phyloP scores from a whole-genome alignment of 1,284 basidiomycete genomes.

The Wallemia ichthyophaga region DNA sequence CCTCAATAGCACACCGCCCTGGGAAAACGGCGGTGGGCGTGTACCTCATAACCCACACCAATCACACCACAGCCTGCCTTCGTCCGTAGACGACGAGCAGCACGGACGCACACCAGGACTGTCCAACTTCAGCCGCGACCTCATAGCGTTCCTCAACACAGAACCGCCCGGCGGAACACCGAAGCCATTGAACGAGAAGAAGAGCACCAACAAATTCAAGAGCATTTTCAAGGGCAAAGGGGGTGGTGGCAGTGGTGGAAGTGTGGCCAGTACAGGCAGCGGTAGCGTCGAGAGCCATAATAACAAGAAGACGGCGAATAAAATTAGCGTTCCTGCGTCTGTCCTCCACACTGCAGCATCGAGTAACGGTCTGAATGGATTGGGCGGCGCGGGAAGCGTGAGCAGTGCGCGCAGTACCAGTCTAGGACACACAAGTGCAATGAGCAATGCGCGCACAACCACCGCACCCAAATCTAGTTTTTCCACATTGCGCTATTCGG shows the following conservation, averaged over 20 bases:
- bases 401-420: too few species aligned
- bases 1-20: not conserved
- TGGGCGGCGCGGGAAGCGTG: too few species aligned
- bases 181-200: not conserved
- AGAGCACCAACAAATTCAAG: not conserved
- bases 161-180: not conserved
- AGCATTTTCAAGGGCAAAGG: not conserved
- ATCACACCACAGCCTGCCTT: not conserved
- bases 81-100: not conserved
- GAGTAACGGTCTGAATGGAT: too few species aligned
- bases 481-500: not conserved
- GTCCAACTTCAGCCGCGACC: not conserved
- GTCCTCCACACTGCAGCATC: not conserved
- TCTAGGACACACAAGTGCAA: too few species aligned
- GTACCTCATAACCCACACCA: not conserved
- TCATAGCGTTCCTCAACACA: not conserved
- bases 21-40: not conserved
- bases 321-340: too few species aligned
- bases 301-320: too few species aligned
- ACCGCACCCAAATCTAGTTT: not conserved
- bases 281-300: not conserved
- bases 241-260: too few species aligned
- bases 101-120: not conserved
- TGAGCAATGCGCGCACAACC: not conserved
- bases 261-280: too few species aligned